Evolutionary conservation across 495 filamentous ascomycete species (phyloP), one percentile per base, ranked within the genome.

Genomic region (Hypoxylon lenormandii): DNA sequence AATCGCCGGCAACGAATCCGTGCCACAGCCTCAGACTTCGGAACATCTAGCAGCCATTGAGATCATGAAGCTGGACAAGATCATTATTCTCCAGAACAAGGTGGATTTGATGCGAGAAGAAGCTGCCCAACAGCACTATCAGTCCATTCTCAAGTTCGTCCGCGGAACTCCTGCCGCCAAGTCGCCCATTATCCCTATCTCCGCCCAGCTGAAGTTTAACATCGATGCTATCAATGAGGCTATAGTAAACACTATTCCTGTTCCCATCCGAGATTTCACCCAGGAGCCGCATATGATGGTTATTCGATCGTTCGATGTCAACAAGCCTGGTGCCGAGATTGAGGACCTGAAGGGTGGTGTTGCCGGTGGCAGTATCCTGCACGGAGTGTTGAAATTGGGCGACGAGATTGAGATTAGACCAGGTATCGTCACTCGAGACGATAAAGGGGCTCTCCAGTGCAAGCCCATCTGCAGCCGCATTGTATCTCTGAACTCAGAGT

Each of bases 251-350:
- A 94, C 91, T 75, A 97, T 98, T 65, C 96, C 96, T 16, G 89
- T 98, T 18, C 95, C 95, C 2, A 74, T 89, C 28, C 86, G 95
- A 80, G 92, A 97, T 78, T 98, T 98, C 83, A 84, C 88, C 58
- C 88, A 89, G 66, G 90, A 91, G 42, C 95, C 95, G 23, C 93
- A 96, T 80, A 97, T 98, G 92, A 98, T 98, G 72, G 89, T 98
- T 73, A 98, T 98, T 77, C 91, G 95, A 69, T 97, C 94, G 4
- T 98, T 98, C 78, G 95, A 98, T 74, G 96, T 98, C 70, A 98
- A 98, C 88, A 98, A 98, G 86, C 95, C 95, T 37, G 95, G 95
- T 87, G 93, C 96, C n/a, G 96, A 97, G 82, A 97, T 98, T 61
- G 96, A 98, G 30, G 96, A 98, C 70, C 85, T 98, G 65, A 98